Base-by-base conservation (phyloP, 306 rosid genomes). In the Herpetospermum pedunculosum region DNA sequence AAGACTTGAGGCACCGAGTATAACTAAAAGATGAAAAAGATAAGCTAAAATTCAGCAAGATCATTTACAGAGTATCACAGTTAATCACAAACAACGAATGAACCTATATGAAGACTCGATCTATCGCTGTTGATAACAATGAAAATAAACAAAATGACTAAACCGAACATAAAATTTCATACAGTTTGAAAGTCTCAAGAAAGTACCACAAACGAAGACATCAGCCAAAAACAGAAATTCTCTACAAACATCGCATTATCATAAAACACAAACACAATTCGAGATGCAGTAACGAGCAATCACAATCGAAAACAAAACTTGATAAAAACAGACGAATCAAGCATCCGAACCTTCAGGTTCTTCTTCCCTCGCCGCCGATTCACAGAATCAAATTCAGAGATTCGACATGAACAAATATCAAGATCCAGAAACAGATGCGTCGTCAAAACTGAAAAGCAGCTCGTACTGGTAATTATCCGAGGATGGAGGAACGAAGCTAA, bases 11-110 rank as follows among this genome's bases (percentile, higher is more conserved):
- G 13, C 53, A 23, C 46, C 78, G 41, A 52, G 32, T 25, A 60
- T 76, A 57, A 34, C 54, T 69, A 49, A 34, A 37, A 38, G 12
- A 78, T 18, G 75, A 73, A 47, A 50, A 62, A 32, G 32, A 26
- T 8, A 0, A 23, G 15, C 21, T 29, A 0, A 68, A 11, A 65
- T 70, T 70, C 74, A 70, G 40, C 12, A 47, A 26, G 26, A 41
- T 28, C 40, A 12, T 37, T 70, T 25, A 68, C 35, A 9, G 44
- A 65, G 50, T 38, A 65, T 38, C 2, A 38, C 2, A 38, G 50
- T 21, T 12, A 4, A 65, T 65, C 72, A 23, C 18, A 19, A 19
- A 65, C 50, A 37, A 21, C 28, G 6, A 70, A 70, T 26, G 12
- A 23, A 68, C 8, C 37, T 0, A 15, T 1, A 43, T 15, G 14